Conservation (phyloP, 768 basidiomycete species). For the Kwoniella pini region DNA sequence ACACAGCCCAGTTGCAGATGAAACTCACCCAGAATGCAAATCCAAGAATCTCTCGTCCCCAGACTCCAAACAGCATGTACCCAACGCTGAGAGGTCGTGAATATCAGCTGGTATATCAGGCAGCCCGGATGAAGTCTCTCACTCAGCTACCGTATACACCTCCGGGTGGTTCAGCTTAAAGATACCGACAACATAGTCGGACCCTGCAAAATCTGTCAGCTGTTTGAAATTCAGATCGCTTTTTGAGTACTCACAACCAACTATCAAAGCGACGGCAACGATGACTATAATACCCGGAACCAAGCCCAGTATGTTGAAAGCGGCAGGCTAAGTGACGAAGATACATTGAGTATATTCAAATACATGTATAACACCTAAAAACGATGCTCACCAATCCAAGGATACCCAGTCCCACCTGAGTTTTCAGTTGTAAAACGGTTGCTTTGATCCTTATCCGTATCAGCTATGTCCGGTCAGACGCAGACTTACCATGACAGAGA, state of each 20-base stretch:
- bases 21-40: slow-evolving; percentile 34
- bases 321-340: slow-evolving; percentile 16
- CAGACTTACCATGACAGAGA: slow-evolving; percentile 26
- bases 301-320: slow-evolving; percentile 18
- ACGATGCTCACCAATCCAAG: slow-evolving; percentile 33
- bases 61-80: slow-evolving; percentile 30
- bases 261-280: slow-evolving; percentile 33
- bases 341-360: not conserved
- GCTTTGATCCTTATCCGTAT: slow-evolving; percentile 21
- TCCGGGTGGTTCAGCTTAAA: slow-evolving; percentile 50
- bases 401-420: slow-evolving; percentile 40
- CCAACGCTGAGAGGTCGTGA: slow-evolving; percentile 29
- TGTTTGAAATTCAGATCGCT: not conserved
- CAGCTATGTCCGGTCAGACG: not conserved
- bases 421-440: slow-evolving; percentile 33
- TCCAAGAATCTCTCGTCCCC: slow-evolving; percentile 37
- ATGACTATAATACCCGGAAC: slow-evolving; percentile 26
- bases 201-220: slow-evolving; percentile 20
- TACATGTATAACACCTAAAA: not conserved
- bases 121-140: not conserved
- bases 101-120: not conserved
- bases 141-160: slow-evolving; percentile 35
- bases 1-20: not conserved
- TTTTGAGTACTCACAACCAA: slow-evolving; percentile 19
- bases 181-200: slow-evolving; percentile 36